Conservation (phyloP, 2,329 filamentous ascomycete genomes). For the Leptographium wingfieldii region DNA sequence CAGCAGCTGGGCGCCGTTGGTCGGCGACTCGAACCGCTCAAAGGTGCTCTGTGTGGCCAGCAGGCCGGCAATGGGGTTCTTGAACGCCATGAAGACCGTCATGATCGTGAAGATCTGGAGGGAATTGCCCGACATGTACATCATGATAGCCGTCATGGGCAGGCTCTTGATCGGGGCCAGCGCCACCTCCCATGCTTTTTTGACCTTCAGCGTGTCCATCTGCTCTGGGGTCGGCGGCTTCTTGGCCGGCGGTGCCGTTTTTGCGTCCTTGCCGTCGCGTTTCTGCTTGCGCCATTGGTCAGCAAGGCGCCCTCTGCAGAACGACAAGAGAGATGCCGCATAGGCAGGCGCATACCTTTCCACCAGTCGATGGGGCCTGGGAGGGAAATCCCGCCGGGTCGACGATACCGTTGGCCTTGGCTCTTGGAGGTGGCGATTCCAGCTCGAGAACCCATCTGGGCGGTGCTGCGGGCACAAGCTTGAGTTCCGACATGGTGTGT, state of each 20-base stretch:
- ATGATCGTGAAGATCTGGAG: conserved; percentile 99
- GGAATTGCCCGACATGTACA: conserved; percentile 99
- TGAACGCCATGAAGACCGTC: conserved; percentile 99
- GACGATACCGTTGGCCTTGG: conserved; percentile 55
- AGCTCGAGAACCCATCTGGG: conserved; percentile 80
- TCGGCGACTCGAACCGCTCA: conserved; percentile 75
- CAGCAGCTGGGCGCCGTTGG: conserved; percentile 59
- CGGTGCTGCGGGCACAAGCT: conserved; percentile 16
- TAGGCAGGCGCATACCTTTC: conserved; percentile 32
- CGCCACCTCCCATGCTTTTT: conserved; percentile 97
- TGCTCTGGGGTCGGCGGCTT: conserved; percentile 61
- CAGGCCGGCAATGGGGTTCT: conserved; percentile 80
- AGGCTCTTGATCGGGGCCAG: conserved; percentile 86
- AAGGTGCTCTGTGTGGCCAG: conserved; percentile 79
- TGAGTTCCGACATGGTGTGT: conserved; percentile 16
- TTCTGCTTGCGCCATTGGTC: conserved; percentile 17
- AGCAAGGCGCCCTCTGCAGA: too few relatives aligned
- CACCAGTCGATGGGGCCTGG: conserved; percentile 33
- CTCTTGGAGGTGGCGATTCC: conserved; percentile 54
- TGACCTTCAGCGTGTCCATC: conserved; percentile 91
- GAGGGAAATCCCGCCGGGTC: conserved; percentile 77
- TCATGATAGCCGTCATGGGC: conserved; percentile 98
- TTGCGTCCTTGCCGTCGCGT: conserved; percentile 24
- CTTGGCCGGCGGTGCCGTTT: conserved; percentile 28
- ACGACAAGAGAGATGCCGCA: not conserved